Conservation (phyloP, 2,329 filamentous ascomycete genomes). For the Colletotrichum cordylinicola region DNA sequence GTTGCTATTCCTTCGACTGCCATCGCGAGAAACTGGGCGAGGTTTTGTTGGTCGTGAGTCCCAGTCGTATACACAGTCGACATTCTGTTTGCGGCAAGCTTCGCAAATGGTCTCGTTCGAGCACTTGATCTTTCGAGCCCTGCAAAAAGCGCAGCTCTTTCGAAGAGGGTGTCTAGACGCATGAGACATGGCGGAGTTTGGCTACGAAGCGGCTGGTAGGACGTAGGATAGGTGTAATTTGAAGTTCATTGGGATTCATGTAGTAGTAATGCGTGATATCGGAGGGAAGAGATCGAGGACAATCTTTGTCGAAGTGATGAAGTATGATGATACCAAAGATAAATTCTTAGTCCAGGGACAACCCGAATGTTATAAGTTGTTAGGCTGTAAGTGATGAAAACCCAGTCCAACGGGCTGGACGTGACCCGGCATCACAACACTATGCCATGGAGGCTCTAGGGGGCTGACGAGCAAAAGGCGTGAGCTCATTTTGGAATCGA, state of each 20-base stretch:
- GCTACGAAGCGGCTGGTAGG: rapidly evolving
- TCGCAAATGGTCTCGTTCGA: conserved; percentile 43
- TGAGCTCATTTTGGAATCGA: neutral
- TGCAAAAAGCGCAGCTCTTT: conserved; percentile 40
- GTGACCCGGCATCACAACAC: neutral
- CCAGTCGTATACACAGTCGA: conserved; percentile 44
- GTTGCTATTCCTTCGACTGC: neutral
- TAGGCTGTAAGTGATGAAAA: neutral
- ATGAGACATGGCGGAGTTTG: neutral
- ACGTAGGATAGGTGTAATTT: rapidly evolving
- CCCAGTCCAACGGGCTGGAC: neutral
- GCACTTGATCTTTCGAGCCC: conserved; percentile 44
- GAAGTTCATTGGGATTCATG: neutral
- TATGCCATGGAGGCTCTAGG: neutral
- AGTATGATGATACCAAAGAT: neutral
- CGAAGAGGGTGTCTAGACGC: conserved; percentile 35
- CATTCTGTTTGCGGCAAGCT: conserved; percentile 39
- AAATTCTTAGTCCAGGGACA: neutral
- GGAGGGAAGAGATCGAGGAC: neutral
- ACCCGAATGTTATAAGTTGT: neutral
- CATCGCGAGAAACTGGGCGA: conserved; percentile 32
- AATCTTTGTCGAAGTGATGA: neutral
- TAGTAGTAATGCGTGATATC: neutral
- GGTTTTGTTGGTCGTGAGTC: conserved; percentile 35
- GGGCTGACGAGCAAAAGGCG: neutral